Base-by-base conservation (phyloP, 805 yeast species). In the Sugiyamaella qingdaonensis region DNA sequence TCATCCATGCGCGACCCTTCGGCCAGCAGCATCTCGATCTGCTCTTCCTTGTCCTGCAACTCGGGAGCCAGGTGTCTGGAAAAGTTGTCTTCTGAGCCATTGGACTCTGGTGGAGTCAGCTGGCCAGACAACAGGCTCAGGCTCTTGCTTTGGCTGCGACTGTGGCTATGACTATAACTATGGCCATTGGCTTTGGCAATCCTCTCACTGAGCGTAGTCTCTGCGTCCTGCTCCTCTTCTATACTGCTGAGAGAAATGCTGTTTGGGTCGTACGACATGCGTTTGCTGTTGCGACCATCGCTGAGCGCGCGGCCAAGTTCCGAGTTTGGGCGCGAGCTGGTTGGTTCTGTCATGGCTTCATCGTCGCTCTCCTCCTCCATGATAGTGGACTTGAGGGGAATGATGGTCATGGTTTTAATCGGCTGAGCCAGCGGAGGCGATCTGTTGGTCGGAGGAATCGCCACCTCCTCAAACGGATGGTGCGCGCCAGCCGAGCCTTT, bases 281-380 rank as follows among this genome's bases (percentile, higher is more conserved):
- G 19, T 14, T 29, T 39, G 39, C 39, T 34, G 13, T 39, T 39
- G 13, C 43, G 43, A 9, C 21, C 16, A 16, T 39, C 43, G 43
- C 43, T 39, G 13, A 39, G 43, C 13, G 43, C 14, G 5, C 43
- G 19, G 5, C 19, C 13, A 19, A 39, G 43, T 9, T 32, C 48
- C n/a, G 49, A n/a, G 14, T 27, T 13, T 31, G n/a, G 48, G 2
- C n/a, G 31, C 13, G 43, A 39, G 13, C 24, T 19, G 13, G 43
- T 10, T 5, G 11, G 13, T 9, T 48, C 51, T 18, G 49, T 60
- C 14, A 58, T 64, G 11, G 50, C 66, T 70, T 68, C 77, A 1
- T 74, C 79, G 2, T 80, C 88, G 46, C 85, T 94, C 56, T 86
- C 95, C 13, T 92, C 85, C 90, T 96, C 94, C 2, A 91, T 84